phyloP scores from a whole-genome alignment of 768 basidiomycete species.

The Leccinum incarnatum region DNA sequence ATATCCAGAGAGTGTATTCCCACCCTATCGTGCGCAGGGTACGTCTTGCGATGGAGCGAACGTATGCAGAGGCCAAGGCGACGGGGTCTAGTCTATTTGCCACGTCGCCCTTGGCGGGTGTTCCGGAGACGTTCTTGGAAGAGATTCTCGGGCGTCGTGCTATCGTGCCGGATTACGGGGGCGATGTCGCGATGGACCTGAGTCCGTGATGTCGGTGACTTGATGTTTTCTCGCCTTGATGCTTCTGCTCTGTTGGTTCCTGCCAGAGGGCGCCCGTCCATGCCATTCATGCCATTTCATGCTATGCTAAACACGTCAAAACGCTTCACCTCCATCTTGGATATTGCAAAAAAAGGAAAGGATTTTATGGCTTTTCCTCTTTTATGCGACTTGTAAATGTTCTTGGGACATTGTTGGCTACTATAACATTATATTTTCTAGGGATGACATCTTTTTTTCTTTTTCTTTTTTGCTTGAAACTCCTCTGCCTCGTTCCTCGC shows the following conservation, averaged over 20 bases:
- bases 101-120: constrained; percentile 63
- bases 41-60: constrained; percentile 58
- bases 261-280: background rate
- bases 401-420: constrained; percentile 36
- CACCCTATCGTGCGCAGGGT: constrained; percentile 67
- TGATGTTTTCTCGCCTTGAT: constrained; percentile 5
- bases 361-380: constrained; percentile 1
- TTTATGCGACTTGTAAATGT: constrained; percentile 27
- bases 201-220: constrained; percentile 28
- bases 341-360: constrained; percentile 15
- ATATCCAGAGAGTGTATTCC: constrained; percentile 51
- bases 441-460: constrained; percentile 24
- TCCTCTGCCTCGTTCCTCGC: constrained; percentile 5
- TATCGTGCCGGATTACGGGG: constrained; percentile 8
- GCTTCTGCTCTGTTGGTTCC: background rate
- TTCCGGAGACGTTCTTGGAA: constrained; percentile 60
- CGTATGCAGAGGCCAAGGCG: constrained; percentile 36
- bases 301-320: background rate
- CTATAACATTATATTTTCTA: constrained; percentile 35
- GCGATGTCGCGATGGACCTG: constrained; percentile 40
- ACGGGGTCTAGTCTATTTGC: constrained; percentile 44
- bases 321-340: constrained; percentile 15
- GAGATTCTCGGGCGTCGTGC: constrained; percentile 47
- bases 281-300: background rate
- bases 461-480: constrained; percentile 21